phyloP scores from a whole-genome alignment of 2,329 filamentous ascomycete species.

The Fusarium nelsonii region DNA sequence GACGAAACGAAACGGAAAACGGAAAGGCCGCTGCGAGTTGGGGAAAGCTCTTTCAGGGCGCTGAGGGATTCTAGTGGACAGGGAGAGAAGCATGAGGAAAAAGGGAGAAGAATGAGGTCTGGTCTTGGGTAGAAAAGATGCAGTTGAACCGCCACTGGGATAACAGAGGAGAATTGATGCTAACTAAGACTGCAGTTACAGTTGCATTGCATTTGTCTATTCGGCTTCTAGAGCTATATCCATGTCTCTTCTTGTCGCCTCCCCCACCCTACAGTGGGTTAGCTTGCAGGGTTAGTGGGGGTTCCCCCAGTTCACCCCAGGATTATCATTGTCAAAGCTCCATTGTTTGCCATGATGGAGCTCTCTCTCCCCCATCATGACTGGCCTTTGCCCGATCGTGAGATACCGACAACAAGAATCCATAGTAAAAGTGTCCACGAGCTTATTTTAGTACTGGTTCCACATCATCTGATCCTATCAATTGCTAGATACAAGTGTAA shows the following conservation, averaged over 20 bases:
- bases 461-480: slow-evolving; percentile 23
- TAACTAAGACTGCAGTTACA: neutral
- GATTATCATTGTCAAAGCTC: slow-evolving; percentile 30
- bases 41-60: neutral
- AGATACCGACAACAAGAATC: slow-evolving; percentile 9
- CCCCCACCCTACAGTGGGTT: slow-evolving; percentile 41
- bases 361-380: slow-evolving; percentile 36
- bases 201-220: slow-evolving; percentile 6
- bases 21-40: neutral
- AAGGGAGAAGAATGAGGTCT: neutral
- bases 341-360: slow-evolving; percentile 38
- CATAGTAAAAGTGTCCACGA: slow-evolving; percentile 35
- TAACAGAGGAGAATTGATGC: neutral
- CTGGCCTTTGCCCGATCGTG: slow-evolving; percentile 17
- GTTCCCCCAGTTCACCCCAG: slow-evolving; percentile 23
- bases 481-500: neutral
- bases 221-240: slow-evolving; percentile 17
- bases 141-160: neutral
- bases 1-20: slow-evolving; percentile 4
- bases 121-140: neutral
- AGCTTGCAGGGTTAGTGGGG: slow-evolving; percentile 32
- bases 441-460: slow-evolving; percentile 23
- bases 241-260: slow-evolving; percentile 6
- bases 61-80: neutral
- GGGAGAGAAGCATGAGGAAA: slow-evolving; percentile 3